A percentile compares a stretch with the other conserved stretches of the same genome.
phyloP scores from a whole-genome alignment of 768 basidiomycete species.

The Lenzites betulinus region DNA sequence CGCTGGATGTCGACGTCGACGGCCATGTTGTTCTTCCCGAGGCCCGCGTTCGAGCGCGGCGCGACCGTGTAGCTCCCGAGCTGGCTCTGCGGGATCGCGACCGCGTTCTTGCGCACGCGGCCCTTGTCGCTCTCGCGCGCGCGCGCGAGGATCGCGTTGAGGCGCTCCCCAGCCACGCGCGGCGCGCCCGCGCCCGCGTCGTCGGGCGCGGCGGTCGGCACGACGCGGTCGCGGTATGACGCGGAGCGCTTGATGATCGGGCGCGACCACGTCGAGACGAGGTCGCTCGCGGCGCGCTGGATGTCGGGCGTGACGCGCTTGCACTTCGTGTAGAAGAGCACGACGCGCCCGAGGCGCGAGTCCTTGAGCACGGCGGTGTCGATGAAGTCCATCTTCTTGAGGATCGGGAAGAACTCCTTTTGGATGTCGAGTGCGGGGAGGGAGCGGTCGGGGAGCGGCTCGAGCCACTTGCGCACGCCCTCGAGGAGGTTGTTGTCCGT shows the following conservation, averaged over 20 bases:
- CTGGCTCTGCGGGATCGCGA: constrained; percentile 78
- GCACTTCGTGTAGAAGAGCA: constrained; percentile 96
- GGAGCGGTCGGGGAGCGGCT: constrained; percentile 90
- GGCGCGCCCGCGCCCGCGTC: constrained; percentile 39
- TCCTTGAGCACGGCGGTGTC: constrained; percentile 90
- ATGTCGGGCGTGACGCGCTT: constrained; percentile 86
- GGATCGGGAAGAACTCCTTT: constrained; percentile 80
- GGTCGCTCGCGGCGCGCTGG: constrained; percentile 75
- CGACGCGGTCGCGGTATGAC: constrained; percentile 72
- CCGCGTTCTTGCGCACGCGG: constrained; percentile 74
- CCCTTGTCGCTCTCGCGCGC: constrained; percentile 70
- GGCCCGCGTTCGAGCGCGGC: constrained; percentile 58
- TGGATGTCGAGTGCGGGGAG: constrained; percentile 96
- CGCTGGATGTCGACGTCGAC: constrained; percentile 77
- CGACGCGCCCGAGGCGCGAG: constrained; percentile 82
- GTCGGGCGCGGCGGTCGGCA: constrained; percentile 56
- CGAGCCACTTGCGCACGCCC: constrained; percentile 88
- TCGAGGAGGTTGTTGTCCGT: constrained; percentile 94
- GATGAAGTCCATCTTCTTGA: constrained; percentile 90
- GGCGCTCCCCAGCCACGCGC: constrained; percentile 47
- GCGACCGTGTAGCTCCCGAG: constrained; percentile 81
- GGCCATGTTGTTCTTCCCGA: constrained; percentile 51
- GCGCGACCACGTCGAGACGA: constrained; percentile 85
- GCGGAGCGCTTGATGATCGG: constrained; percentile 91
- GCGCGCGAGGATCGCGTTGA: constrained; percentile 69